Evolutionary conservation across 306 rosid genomes (phyloP), one percentile per base, ranked within the genome.

Genomic region (Dryas drummondii): DNA sequence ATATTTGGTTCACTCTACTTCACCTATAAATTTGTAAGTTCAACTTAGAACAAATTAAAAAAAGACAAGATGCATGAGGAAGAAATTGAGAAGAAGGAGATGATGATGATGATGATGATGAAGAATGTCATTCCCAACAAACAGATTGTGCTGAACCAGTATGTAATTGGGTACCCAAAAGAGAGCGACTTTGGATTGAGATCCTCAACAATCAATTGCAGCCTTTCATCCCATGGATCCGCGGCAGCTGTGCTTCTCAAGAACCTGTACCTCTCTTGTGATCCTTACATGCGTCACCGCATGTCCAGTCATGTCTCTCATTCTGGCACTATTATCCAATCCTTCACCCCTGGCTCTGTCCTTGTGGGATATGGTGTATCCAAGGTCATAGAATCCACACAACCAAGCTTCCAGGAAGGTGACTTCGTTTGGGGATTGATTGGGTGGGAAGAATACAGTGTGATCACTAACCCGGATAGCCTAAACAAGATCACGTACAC

Each of bases 201-300:
- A 60, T 60, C 44, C 42, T 60, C 46, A 5, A 27, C n/a, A 3
- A 60, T 16, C 45, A 17, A n/a, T 17, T 54, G 27, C 59, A 27
- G 17, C 45, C 46, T 60, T 37, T 22, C 22, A 22, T 60, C 66
- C 66, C 66, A 37, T 60, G 46, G 44, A 22, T 22, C 22, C 22
- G 22, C 22, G 0, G 22, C 22, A 6, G 59, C 59, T 54, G 59
- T 7, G 10, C 27, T 54, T 54, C 59, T n/a, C 3, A n/a, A 54
- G 59, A 54, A 54, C 59, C 59, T 54, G 7, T 54, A 54, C 59
- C 59, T 54, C 27, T 54, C 59, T 7, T 54, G 59, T 54, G 59
- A 54, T 7, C 59, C 59, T 54, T 54, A 54, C 59, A 54, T 54
- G 27, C 59, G 59, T 11, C 27, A 54, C 27, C 59, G 59, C 10